Evolutionary conservation across 352 stramenopile species (phyloP).

Genomic region (Phytophthora niederhauseri): DNA sequence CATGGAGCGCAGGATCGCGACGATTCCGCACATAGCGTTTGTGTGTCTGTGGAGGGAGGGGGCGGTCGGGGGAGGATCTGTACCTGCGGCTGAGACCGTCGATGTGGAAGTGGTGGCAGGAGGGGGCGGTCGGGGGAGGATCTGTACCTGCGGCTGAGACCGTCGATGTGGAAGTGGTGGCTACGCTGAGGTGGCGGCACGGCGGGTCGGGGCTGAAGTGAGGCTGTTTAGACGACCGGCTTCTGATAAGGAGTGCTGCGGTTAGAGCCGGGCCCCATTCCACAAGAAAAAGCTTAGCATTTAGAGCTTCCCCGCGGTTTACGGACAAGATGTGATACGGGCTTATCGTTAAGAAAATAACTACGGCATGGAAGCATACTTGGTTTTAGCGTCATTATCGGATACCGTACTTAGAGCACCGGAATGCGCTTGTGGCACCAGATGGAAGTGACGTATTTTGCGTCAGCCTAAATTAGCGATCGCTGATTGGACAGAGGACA

Average conservation of each 20-base stretch:
- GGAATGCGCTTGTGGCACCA: background rate
- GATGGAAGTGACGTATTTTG: background rate
- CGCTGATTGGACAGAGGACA: background rate
- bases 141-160: background rate
- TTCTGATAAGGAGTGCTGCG: constrained; percentile 16
- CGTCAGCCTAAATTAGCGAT: background rate
- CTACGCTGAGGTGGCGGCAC: background rate
- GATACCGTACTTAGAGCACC: background rate
- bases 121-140: too few species aligned
- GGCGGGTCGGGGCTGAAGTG: background rate
- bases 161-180: constrained; percentile 25
- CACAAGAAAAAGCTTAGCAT: constrained; percentile 37
- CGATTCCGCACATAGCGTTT: constrained; percentile 96
- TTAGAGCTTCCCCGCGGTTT: background rate
- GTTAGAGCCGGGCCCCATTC: background rate
- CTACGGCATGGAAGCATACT: too few species aligned
- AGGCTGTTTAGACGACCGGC: constrained; percentile 5
- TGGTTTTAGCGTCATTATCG: too few species aligned
- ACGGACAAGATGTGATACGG: background rate
- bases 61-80: background rate
- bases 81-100: background rate
- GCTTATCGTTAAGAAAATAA: too few species aligned
- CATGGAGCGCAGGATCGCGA: constrained; percentile 97
- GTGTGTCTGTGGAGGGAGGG: background rate
- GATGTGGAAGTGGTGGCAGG: constrained; percentile 29